Evolutionary conservation across 306 rosid genomes (phyloP).

Genomic region (Quercus agrifolia): DNA sequence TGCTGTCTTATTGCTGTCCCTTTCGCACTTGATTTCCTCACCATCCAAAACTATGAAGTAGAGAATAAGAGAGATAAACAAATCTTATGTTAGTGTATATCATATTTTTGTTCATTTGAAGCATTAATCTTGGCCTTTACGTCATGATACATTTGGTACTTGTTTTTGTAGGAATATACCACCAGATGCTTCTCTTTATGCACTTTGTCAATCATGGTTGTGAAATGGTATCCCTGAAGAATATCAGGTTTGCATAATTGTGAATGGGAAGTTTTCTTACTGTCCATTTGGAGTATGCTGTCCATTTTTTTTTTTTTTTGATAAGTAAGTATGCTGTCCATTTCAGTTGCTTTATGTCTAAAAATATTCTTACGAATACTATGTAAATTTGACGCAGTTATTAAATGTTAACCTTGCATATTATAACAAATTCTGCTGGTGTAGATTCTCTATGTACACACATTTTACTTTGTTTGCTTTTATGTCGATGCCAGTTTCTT

Average conservation of each 20-base stretch:
- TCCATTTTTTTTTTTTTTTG: no score
- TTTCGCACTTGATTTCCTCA: not conserved
- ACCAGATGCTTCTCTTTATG: conserved; percentile 77
- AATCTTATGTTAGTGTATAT: not conserved
- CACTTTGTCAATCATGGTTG: conserved; percentile 83
- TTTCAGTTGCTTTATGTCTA: not conserved
- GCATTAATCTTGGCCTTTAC: not conserved
- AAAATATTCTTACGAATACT: not conserved
- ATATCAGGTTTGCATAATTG: conserved; percentile 52
- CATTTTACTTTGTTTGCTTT: no score
- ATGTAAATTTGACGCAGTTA: not conserved
- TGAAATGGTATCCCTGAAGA: conserved; percentile 68
- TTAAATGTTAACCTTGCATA: not conserved
- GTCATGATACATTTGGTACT: conserved; percentile 3
- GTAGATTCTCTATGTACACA: no score
- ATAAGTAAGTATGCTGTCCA: not conserved
- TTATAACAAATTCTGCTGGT: no score
- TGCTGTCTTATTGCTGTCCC: not conserved
- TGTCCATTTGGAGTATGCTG: not conserved
- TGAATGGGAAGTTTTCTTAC: not conserved
- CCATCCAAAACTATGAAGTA: not conserved
- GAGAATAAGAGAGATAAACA: not conserved
- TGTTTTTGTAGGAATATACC: conserved; percentile 58
- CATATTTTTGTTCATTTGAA: not conserved
- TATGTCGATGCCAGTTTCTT: no score